phyloP scores from a whole-genome alignment of 305 asterid genomes.

The Ajuga reptans region DNA sequence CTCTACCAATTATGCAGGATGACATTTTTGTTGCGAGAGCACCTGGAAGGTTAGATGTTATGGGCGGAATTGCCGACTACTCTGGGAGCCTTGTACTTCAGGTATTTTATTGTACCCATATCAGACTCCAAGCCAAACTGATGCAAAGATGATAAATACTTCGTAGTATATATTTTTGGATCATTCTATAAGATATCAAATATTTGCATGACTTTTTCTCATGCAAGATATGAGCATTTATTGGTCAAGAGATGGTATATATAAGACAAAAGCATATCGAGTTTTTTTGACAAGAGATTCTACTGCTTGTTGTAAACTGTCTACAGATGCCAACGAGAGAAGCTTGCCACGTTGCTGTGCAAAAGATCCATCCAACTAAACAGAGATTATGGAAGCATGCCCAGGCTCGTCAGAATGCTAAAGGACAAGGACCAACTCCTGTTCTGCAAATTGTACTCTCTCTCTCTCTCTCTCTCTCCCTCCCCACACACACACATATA shows the following conservation, averaged over 20 bases:
- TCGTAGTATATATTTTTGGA: background rate
- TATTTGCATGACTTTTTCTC: background rate
- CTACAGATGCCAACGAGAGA: constrained; percentile 91
- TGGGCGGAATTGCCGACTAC: constrained; percentile 99
- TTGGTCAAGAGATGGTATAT: background rate
- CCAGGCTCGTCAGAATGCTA: constrained; percentile 75
- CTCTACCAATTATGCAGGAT: constrained; percentile 40
- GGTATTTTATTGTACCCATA: constrained; percentile 37
- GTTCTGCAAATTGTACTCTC: constrained; percentile 78
- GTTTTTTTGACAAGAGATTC: constrained; percentile 1
- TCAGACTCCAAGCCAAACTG: background rate
- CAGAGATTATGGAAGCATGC: constrained; percentile 99
- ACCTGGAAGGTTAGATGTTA: constrained; percentile 97
- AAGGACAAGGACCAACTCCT: constrained; percentile 70
- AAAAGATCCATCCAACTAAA: constrained; percentile 75
- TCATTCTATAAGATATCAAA: background rate
- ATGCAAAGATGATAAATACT: background rate
- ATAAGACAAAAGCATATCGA: background rate
- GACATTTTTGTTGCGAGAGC: constrained; percentile 91
- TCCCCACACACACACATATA: background rate
- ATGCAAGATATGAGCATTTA: background rate
- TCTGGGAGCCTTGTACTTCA: constrained; percentile 98
- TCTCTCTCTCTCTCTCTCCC: too few species aligned
- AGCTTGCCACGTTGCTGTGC: constrained; percentile 96
- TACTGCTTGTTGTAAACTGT: constrained; percentile 14